Base-by-base conservation (phyloP, 2,329 filamentous ascomycete genomes). In the Colletotrichum filicis region DNA sequence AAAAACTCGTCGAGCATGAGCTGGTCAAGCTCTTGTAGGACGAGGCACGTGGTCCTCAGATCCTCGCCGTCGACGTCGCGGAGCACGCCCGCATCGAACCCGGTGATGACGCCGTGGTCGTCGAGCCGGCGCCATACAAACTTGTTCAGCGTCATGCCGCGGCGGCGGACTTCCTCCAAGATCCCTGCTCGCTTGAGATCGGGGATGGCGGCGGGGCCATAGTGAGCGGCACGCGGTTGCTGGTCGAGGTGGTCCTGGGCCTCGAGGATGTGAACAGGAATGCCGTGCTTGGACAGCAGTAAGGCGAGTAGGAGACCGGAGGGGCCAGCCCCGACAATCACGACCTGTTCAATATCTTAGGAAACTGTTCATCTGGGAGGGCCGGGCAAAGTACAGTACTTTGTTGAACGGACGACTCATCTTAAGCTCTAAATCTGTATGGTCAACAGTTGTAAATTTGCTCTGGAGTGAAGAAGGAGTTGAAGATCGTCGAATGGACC, bases 181-280 rank as follows among this genome's bases (percentile, higher is more conserved):
- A 92, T 85, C 1, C 90, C 90, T 0, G 90, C 90, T n/a, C 88
- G 85, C 53, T 83, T 78, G 61, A 93, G 85, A 71, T 91, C 89
- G 52, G 87, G 87, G 56, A 90, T 86, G 1, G 89, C 90, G 1
- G 89, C 85, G 0, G 88, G 84, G 4, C 87, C 89, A 78, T 92
- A 92, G 79, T 92, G 89, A 3, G 90, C 88, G 16, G 91, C 91
- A 32, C 91, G 88, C 0, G 91, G 91, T 70, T 89, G 89, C 70
- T 87, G 83, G 81, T 91, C 89, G 58, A 92, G 83, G 66, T 86
- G 82, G 30, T 84, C 78, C 2, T 86, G 84, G 3, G 87, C 86
- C 76, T 93, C 91, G 66, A 92, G 82, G 26, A 91, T 83, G 28
- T 86, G 86, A 56, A 88, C 86, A 35, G 84, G 80, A 72, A 91